Evolutionary conservation across 371 early-diverging fungal species (phyloP), one percentile per base, ranked within the genome.

Genomic region (Mortierella sp.): DNA sequence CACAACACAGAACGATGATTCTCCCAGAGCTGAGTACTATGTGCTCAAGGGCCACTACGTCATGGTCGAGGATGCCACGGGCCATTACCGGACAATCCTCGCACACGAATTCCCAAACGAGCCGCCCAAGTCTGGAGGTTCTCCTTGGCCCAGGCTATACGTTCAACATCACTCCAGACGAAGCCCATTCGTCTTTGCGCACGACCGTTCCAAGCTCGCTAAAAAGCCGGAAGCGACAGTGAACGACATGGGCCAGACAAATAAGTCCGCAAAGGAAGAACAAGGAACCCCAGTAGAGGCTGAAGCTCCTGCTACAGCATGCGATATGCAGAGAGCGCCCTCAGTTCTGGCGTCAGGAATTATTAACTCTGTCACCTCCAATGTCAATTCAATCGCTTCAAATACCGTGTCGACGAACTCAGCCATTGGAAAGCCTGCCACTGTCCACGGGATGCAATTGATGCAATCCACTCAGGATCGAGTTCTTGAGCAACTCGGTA

Each of bases 401-500:
- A 39, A 34, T 17, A 24, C 37, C 26, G 48, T 34, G 32, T 32
- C 60, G 14, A 19, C 72, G 3, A 59, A 60, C 44, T 48, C 76
- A 2, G 58, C 43, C n/a, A 56, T 53, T 12, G 54, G 44, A 0
- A 63, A 57, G 6, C 19, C 34, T 12, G 32, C 31, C 24, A 17
- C 9, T 5, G 11, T 26, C 11, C 62, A 56, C 28, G 57, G 43
- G 4, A 5, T 56, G 8, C 62, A 50, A 4, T 21, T 39, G 9
- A 34, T 14, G 4, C n/a, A n/a, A n/a, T n/a, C n/a, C n/a, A 24
- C 28, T 5, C 68, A 54, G 34, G 64, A 68, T 27, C 58, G 48
- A 26, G 51, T 57, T 14, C 11, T 75, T 12, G 69, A 69, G 44
- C 69, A 75, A 31, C 52, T 75, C 39, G 76, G 61, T 15, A 75